These are phyloP conservation scores for Citrullus mucosospermus DNA, from an alignment of 306 rosid genomes.

Conservation along the genomic window DNA sequence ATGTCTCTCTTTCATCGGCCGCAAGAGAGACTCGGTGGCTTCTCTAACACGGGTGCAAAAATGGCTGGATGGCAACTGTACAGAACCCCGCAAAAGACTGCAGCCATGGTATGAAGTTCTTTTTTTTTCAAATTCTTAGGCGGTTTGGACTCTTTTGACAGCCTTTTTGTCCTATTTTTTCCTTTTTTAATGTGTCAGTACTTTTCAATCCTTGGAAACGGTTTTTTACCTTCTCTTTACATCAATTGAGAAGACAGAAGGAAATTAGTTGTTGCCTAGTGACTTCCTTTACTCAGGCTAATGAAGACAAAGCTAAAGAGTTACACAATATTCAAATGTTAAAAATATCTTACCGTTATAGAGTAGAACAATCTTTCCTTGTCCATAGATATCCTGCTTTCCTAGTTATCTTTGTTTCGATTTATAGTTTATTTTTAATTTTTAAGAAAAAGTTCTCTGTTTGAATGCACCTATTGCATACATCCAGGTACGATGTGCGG, in stretches of 20 bases:
- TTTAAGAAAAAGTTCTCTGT: not conserved
- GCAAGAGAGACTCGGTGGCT: constrained; percentile 87
- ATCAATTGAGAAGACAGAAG: not conserved
- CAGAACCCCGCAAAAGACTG: constrained; percentile 86
- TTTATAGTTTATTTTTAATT: not conserved
- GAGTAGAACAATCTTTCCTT: not conserved
- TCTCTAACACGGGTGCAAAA: constrained; percentile 64
- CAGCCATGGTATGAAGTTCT: constrained; percentile 60
- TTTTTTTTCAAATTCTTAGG: not conserved
- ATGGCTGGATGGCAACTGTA: constrained; percentile 95
- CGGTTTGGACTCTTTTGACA: constrained; percentile 13
- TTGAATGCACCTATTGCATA: not conserved
- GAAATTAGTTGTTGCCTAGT: not conserved
- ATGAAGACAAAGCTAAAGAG: not conserved
- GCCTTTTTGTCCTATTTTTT: not conserved
- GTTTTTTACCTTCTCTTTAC: not conserved
- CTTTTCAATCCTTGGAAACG: not conserved
- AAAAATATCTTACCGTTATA: too few relatives aligned
- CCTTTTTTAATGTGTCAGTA: not conserved
- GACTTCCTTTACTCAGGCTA: not conserved
- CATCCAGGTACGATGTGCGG: constrained; percentile 66
- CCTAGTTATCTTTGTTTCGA: not conserved
- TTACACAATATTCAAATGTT: not conserved
- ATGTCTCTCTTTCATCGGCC: constrained; percentile 95
- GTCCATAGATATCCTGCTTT: not conserved